Evolutionary conservation across 495 filamentous ascomycete genomes (phyloP), one percentile per base, ranked within the genome.

Genomic region (Penicillium coprophilum): DNA sequence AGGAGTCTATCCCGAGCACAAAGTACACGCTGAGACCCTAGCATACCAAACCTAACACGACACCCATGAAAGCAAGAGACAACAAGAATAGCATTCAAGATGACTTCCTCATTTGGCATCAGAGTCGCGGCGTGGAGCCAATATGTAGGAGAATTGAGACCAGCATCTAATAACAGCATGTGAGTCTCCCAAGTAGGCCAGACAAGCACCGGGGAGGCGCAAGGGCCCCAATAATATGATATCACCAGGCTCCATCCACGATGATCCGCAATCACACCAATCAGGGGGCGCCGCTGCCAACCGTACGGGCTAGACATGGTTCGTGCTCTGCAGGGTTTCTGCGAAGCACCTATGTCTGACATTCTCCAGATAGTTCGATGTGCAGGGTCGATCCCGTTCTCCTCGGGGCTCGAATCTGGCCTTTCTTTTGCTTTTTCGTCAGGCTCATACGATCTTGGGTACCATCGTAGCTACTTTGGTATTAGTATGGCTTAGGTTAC

Each of bases 321-420:
- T 39, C 31, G 43, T 54, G 43, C 43, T n/a, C 34, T 54, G 41
- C 41, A 45, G 31, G 41, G 31, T n/a, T 46, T 27, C 51, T 54
- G 52, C 43, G 46, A 38, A 54, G 27, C 52, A 54, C 13, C 52
- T 31, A 28, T 54, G 52, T 46, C 52, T 54, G 52, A 54, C 52
- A 54, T 54, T 54, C 52, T 38, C 32, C 52, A 46, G 52, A 34
- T 19, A 46, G 19, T 44, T 19, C 20, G 31, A 46, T 46, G 13
- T 46, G 41, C 41, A 54, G 30, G 20, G 52, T 24, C 30, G 52
- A 54, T 54, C 52, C 9, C 3, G 21, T 15, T n/a, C 52, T 34
- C 13, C 19, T 31, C 20, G 36, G 38, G 10, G 48, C 13, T 30
- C 11, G n/a, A 31, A 6, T 30, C 45, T 47, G 10, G n/a, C 13